phyloP scores from a whole-genome alignment of 345 rosid species.

The Syzygium jambos region DNA sequence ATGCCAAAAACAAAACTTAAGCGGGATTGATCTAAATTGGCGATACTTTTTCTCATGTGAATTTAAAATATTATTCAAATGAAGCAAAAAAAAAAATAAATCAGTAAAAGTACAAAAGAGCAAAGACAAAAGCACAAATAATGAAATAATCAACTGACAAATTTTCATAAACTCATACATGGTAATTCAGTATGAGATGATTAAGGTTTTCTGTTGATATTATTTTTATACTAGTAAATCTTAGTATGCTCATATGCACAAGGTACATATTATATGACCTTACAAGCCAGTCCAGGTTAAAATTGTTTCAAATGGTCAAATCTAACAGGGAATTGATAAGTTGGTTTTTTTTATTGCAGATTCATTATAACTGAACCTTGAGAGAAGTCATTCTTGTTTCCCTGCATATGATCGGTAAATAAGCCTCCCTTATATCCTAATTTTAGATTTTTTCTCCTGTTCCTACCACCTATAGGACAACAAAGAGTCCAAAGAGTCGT shows the following conservation, averaged over 20 bases:
- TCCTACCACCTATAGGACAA: not conserved
- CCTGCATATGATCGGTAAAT: not conserved
- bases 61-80: not conserved
- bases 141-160: too few relatives aligned
- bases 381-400: not conserved
- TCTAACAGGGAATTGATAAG: not conserved
- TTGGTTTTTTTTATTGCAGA: not conserved
- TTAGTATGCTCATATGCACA: not conserved
- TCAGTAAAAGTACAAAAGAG: not conserved
- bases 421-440: not conserved
- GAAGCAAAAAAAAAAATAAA: not conserved
- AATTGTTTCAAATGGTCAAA: not conserved
- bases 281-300: too few relatives aligned
- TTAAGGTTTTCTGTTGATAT: too few relatives aligned
- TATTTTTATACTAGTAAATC: not conserved
- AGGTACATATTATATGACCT: not conserved
- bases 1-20: not conserved
- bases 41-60: not conserved
- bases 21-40: not conserved
- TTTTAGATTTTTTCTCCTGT: not conserved
- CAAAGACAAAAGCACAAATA: not conserved
- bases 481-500: not conserved
- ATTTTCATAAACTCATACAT: too few relatives aligned
- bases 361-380: too few relatives aligned
- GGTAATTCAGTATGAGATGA: not conserved